These are phyloP conservation scores for Nothophoma quercina DNA, from an alignment of 2,329 filamentous ascomycete genomes.

Conservation along the genomic window DNA sequence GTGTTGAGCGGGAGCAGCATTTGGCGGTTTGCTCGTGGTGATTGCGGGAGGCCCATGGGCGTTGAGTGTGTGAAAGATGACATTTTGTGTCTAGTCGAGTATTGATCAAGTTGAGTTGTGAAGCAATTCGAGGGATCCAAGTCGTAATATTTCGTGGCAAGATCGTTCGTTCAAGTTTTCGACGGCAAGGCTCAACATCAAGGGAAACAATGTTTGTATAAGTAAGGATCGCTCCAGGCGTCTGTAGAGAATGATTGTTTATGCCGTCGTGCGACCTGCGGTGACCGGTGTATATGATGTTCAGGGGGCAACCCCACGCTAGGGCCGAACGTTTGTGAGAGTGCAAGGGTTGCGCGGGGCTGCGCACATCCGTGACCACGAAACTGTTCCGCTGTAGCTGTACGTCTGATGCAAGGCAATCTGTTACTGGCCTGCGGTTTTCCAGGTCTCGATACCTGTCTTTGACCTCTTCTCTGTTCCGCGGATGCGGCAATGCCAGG, in stretches of 20 bases:
- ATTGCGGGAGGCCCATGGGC: slow-evolving; percentile 30
- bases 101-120: background rate
- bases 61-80: slow-evolving; percentile 23
- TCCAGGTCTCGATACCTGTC: slow-evolving; percentile 14
- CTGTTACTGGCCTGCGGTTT: slow-evolving; percentile 15
- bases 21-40: slow-evolving; percentile 31
- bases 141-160: no score
- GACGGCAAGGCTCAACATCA: slow-evolving; percentile 17
- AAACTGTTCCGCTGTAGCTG: slow-evolving; percentile 20
- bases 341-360: slow-evolving; percentile 29
- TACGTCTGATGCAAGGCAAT: slow-evolving; percentile 22
- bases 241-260: slow-evolving; percentile 26
- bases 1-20: slow-evolving; percentile 28
- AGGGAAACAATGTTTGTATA: slow-evolving; percentile 29
- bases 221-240: slow-evolving; percentile 24
- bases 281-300: slow-evolving; percentile 29
- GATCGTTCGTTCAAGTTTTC: no score
- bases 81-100: no score
- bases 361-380: slow-evolving; percentile 26
- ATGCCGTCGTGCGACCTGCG: slow-evolving; percentile 30
- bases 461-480: slow-evolving; percentile 11
- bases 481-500: slow-evolving; percentile 3
- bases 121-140: no score
- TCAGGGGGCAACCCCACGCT: slow-evolving; percentile 32
- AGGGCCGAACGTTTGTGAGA: slow-evolving; percentile 17